These are phyloP conservation scores for Staphylotrichum tortipilum DNA, from an alignment of 495 filamentous ascomycete species.

Conservation along the genomic window DNA sequence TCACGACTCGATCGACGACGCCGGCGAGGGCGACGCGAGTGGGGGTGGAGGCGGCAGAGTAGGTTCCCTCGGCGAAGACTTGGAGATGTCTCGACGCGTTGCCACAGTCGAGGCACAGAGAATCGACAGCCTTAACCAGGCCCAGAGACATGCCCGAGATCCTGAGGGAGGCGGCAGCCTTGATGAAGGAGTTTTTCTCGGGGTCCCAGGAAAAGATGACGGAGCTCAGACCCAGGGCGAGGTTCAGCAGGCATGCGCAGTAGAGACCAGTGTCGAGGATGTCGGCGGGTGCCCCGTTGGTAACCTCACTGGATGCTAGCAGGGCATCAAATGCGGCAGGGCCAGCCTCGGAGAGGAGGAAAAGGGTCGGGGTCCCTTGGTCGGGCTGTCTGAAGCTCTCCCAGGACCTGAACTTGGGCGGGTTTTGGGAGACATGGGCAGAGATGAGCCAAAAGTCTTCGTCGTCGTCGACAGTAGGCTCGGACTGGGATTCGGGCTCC, in stretches of 20 bases:
- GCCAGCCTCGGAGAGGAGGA: slow-evolving; percentile 67
- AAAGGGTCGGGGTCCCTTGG: not conserved
- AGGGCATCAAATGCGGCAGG: slow-evolving; percentile 63
- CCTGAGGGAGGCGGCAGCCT: slow-evolving; percentile 44
- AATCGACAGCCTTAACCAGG: slow-evolving; percentile 48
- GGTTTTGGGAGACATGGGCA: slow-evolving; percentile 21
- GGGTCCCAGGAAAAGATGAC: slow-evolving; percentile 65
- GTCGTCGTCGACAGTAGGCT: not conserved
- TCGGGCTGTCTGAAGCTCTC: slow-evolving; percentile 53
- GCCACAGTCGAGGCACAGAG: slow-evolving; percentile 51
- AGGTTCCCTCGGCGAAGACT: slow-evolving; percentile 43
- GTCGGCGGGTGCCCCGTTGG: slow-evolving; percentile 14
- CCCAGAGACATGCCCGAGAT: slow-evolving; percentile 61
- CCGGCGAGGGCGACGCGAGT: slow-evolving; percentile 54
- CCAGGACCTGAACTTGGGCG: slow-evolving; percentile 58
- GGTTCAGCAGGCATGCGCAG: slow-evolving; percentile 53
- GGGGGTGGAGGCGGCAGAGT: slow-evolving; percentile 35
- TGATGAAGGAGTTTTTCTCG: slow-evolving; percentile 48
- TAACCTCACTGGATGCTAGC: slow-evolving; percentile 29
- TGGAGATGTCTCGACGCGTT: slow-evolving; percentile 47
- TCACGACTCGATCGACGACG: slow-evolving; percentile 46
- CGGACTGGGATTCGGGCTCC: slow-evolving; percentile 4
- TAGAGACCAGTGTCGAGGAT: slow-evolving; percentile 43
- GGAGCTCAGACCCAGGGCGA: slow-evolving; percentile 76
- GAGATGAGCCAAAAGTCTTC: slow-evolving; percentile 54